A percentile compares a stretch with the other conserved stretches of the same genome.
These are phyloP conservation scores for Hemileccinum impolitum DNA, from an alignment of 768 basidiomycete genomes.

Conservation along the genomic window DNA sequence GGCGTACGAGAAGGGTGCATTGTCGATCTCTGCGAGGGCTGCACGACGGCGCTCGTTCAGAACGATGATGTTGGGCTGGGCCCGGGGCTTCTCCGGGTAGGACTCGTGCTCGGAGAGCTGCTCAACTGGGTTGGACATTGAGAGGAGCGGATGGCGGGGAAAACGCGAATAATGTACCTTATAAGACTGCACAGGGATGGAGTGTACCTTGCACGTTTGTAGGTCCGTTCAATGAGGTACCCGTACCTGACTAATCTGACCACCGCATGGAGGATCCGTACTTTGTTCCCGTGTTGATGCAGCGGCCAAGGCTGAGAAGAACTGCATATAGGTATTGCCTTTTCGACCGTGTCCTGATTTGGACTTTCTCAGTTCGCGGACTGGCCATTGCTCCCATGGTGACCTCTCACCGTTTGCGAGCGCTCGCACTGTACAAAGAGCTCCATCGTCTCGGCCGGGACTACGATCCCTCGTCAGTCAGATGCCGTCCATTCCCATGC, in stretches of 20 bases:
- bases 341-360: background rate
- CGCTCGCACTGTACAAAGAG: conserved; percentile 76
- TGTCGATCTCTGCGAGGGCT: conserved; percentile 84
- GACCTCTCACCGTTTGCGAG: conserved; percentile 53
- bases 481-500: conserved; percentile 7
- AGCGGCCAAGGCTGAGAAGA: no score
- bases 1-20: conserved; percentile 77
- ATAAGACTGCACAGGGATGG: conserved; percentile 1
- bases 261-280: background rate
- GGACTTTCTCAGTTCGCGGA: background rate
- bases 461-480: conserved; percentile 73
- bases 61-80: conserved; percentile 28
- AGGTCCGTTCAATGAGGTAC: background rate
- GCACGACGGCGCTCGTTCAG: conserved; percentile 74
- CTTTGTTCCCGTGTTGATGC: no score
- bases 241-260: background rate
- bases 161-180: background rate
- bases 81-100: conserved; percentile 23
- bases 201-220: conserved; percentile 32
- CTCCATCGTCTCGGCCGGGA: conserved; percentile 76
- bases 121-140: conserved; percentile 23
- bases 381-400: conserved; percentile 40
- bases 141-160: background rate
- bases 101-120: conserved; percentile 30
- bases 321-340: no score